A percentile compares a stretch with the other conserved stretches of the same genome.
phyloP scores from a whole-genome alignment of 2,329 filamentous ascomycete species.

The Chaetomiaceae sp. region DNA sequence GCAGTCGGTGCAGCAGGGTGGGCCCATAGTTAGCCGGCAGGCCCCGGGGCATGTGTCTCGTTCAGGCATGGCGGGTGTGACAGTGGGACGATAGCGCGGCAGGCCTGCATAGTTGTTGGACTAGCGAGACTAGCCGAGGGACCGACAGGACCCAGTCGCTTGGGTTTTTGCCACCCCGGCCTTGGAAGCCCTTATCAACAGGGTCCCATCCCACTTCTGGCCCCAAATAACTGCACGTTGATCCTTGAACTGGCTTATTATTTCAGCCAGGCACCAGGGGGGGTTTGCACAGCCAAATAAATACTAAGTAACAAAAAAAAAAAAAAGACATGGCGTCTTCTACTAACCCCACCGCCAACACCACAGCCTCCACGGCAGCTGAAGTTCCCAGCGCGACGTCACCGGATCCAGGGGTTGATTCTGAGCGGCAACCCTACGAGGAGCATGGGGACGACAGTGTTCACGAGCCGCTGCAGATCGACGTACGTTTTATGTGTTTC shows the following conservation, averaged over 20 bases:
- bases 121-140: not conserved
- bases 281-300: too few relatives aligned
- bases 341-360: not conserved
- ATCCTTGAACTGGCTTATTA: not conserved
- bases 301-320: too few relatives aligned
- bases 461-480: conserved; percentile 12
- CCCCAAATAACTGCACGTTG: too few relatives aligned
- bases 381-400: not conserved
- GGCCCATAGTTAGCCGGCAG: not conserved
- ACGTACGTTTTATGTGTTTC: conserved; percentile 7
- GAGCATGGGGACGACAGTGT: not conserved
- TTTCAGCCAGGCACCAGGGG: not conserved
- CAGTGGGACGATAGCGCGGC: not conserved
- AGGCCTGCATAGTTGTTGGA: not conserved
- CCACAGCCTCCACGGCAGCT: not conserved
- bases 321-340: not conserved
- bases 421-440: not conserved
- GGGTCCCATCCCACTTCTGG: conserved; percentile 11
- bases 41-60: not conserved
- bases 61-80: conserved; percentile 1
- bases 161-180: not conserved
- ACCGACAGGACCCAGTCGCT: not conserved
- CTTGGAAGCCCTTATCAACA: conserved; percentile 3
- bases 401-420: not conserved
- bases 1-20: too few relatives aligned